Conservation (phyloP, 805 yeast species). For the Saccharomyces jurei region DNA sequence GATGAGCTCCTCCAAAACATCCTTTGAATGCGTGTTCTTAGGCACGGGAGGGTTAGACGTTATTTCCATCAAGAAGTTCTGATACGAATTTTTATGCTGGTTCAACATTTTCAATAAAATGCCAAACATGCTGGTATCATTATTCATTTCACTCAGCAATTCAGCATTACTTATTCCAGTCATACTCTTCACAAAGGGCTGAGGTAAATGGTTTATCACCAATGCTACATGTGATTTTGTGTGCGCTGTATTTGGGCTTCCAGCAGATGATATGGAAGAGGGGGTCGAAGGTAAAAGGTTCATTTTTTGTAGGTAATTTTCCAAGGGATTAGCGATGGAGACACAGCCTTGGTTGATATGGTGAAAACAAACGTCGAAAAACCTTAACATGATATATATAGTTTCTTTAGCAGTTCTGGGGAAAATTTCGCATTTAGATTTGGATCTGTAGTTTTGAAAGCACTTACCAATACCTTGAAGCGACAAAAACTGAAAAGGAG, state of each 20-base stretch:
- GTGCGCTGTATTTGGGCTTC: constrained; percentile 2
- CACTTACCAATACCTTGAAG: constrained; percentile 25
- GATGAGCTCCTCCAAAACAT: constrained; percentile 8
- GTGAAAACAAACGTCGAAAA: constrained; percentile 23
- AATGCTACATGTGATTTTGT: constrained; percentile 4
- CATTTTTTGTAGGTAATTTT: constrained; percentile 14
- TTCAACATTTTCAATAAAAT: constrained; percentile 16
- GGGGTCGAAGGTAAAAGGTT: constrained; percentile 28
- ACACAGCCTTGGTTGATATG: constrained; percentile 16
- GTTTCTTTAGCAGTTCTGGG: constrained; percentile 39
- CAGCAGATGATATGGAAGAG: constrained; percentile 7
- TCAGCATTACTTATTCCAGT: constrained; percentile 12
- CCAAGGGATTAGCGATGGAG: constrained; percentile 22
- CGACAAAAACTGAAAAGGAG: constrained; percentile 24
- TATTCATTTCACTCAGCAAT: constrained; percentile 11
- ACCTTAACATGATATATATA: constrained; percentile 23
- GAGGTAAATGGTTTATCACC: constrained; percentile 19
- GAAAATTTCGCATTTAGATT: not conserved
- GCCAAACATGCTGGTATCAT: constrained; percentile 19
- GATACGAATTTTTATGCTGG: constrained; percentile 10
- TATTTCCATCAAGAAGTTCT: constrained; percentile 11
- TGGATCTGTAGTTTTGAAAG: constrained; percentile 10
- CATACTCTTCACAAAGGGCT: constrained; percentile 16
- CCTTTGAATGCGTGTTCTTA: not conserved
- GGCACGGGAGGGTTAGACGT: not conserved